Conservation (phyloP, 1,139 yeast genomes). For the Debaryomycetaceae sp. region DNA sequence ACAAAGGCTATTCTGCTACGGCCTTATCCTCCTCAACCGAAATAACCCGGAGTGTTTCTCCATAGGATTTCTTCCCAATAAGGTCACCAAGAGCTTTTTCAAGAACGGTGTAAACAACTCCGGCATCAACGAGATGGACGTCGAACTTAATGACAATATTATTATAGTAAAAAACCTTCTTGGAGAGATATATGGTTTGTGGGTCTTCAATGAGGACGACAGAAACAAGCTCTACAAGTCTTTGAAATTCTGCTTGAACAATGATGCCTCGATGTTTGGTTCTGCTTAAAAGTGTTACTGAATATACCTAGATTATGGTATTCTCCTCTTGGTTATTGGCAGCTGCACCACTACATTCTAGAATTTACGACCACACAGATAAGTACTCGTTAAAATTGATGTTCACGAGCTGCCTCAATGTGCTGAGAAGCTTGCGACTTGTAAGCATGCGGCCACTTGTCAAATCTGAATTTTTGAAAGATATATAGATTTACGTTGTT, state of each 20-base stretch:
- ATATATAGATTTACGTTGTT: too few relatives aligned
- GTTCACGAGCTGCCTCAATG: too few relatives aligned
- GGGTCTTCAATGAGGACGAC: slow-evolving; percentile 81
- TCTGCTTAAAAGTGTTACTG: neutral
- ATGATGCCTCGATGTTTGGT: slow-evolving; percentile 18
- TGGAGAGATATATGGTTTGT: slow-evolving; percentile 82
- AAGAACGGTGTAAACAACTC: slow-evolving; percentile 39
- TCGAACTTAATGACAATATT: slow-evolving; percentile 74
- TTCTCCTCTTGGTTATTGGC: too few relatives aligned
- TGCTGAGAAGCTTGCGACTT: too few relatives aligned
- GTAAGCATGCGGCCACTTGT: too few relatives aligned
- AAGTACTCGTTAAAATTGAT: too few relatives aligned
- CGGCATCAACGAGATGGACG: slow-evolving; percentile 55
- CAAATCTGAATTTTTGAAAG: too few relatives aligned
- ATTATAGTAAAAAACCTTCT: slow-evolving; percentile 73
- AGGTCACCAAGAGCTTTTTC: slow-evolving; percentile 42
- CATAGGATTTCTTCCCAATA: slow-evolving; percentile 68
- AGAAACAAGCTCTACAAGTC: slow-evolving; percentile 59
- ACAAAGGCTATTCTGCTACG: slow-evolving; percentile 65
- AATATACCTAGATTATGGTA: too few relatives aligned
- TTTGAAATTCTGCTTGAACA: slow-evolving; percentile 53
- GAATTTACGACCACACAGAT: too few relatives aligned
- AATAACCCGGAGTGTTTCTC: slow-evolving; percentile 74
- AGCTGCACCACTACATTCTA: too few relatives aligned
- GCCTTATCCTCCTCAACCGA: slow-evolving; percentile 74